These are phyloP conservation scores for Ophiocordyceps robertsii DNA, from an alignment of 2,329 filamentous ascomycete species.

Conservation along the genomic window DNA sequence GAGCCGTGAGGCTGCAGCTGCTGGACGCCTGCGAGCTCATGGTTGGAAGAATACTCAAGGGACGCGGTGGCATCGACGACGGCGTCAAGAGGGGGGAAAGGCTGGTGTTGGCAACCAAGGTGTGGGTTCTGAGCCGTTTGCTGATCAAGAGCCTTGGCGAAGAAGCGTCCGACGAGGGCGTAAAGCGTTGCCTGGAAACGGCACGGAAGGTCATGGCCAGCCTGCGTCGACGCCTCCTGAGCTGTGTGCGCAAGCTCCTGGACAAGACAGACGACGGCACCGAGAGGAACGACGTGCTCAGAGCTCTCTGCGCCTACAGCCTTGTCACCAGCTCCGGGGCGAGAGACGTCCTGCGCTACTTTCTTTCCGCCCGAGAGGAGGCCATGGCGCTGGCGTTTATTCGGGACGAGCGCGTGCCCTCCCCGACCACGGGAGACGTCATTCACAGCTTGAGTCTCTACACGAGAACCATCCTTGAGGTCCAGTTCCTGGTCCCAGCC, in stretches of 20 bases:
- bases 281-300: constrained; percentile 43
- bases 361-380: constrained; percentile 58
- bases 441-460: constrained; percentile 58
- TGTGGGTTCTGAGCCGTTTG: constrained; percentile 62
- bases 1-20: constrained; percentile 32
- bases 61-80: constrained; percentile 16
- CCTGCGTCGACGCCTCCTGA: constrained; percentile 49
- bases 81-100: constrained; percentile 29
- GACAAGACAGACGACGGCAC: constrained; percentile 42
- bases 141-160: constrained; percentile 56
- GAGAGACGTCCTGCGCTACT: constrained; percentile 65
- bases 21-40: constrained; percentile 38
- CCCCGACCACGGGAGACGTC: constrained; percentile 33
- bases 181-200: constrained; percentile 35
- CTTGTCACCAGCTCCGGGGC: constrained; percentile 69
- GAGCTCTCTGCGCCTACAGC: constrained; percentile 70
- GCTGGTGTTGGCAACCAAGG: constrained; percentile 50
- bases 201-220: constrained; percentile 50
- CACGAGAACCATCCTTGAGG: constrained; percentile 62
- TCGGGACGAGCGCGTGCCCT: constrained; percentile 26
- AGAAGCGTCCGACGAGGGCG: constrained; percentile 24
- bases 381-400: constrained; percentile 53
- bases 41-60: constrained; percentile 34
- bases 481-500: constrained; percentile 61
- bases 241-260: constrained; percentile 56